These are phyloP conservation scores for Solanum hybrid DNA, from an alignment of 305 asterid genomes.

Conservation along the genomic window DNA sequence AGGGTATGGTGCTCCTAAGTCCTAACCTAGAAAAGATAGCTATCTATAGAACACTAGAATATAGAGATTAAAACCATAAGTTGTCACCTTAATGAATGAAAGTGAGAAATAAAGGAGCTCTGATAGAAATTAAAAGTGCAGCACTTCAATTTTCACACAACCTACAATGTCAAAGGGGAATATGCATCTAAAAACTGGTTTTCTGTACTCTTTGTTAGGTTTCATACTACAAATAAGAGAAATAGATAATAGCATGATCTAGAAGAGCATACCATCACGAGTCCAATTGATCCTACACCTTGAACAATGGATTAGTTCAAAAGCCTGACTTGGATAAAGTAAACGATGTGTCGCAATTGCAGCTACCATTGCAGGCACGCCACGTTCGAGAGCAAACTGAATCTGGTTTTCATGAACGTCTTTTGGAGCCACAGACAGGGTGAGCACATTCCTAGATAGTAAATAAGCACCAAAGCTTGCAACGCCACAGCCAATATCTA, in stretches of 20 bases:
- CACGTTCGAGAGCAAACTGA: constrained; percentile 95
- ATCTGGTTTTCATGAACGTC: constrained; percentile 92
- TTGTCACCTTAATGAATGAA: background rate
- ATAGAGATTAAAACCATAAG: background rate
- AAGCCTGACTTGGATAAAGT: constrained; percentile 85
- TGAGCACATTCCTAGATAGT: constrained; percentile 58
- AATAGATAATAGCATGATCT: background rate
- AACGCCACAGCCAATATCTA: constrained; percentile 91
- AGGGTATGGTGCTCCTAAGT: background rate
- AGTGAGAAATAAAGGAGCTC: background rate
- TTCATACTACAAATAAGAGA: background rate
- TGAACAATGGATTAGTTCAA: constrained; percentile 86
- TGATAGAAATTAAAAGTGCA: background rate
- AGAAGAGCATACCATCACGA: constrained; percentile 61
- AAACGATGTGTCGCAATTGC: constrained; percentile 71
- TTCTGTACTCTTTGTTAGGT: background rate
- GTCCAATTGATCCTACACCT: constrained; percentile 96
- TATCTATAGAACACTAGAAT: background rate
- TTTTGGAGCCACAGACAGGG: constrained; percentile 88
- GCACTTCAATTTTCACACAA: background rate
- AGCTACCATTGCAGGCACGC: constrained; percentile 91
- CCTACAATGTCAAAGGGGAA: background rate
- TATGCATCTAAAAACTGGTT: background rate
- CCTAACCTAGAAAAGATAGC: background rate
- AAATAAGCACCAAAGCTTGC: constrained; percentile 96